Percentiles rank a stretch among this genome's conserved stretches.
phyloP scores from a whole-genome alignment of 1,284 basidiomycete species.

The Pyrrhoderma noxium region DNA sequence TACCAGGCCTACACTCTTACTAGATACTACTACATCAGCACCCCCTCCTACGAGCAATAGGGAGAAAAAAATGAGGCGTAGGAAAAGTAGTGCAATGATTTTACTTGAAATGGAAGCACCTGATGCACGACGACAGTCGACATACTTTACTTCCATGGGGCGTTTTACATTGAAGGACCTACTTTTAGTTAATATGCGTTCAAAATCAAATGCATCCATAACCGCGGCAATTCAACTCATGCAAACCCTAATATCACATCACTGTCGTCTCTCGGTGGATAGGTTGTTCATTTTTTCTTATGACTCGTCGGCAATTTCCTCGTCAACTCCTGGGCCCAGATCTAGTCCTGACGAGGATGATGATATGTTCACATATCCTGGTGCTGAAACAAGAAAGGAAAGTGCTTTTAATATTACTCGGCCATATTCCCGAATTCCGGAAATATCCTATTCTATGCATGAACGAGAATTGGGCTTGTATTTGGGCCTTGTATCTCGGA shows the following conservation, averaged over 20 bases:
- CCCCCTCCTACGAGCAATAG: constrained; percentile 29
- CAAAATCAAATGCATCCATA: constrained; percentile 52
- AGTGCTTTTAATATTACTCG: constrained; percentile 27
- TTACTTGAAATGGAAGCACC: constrained; percentile 79
- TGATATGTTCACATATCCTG: constrained; percentile 62
- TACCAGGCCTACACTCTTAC: constrained; percentile 39
- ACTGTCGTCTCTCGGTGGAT: constrained; percentile 61
- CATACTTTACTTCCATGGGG: constrained; percentile 80
- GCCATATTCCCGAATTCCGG: constrained; percentile 45
- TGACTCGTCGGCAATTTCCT: constrained; percentile 21
- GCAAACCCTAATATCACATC: constrained; percentile 63
- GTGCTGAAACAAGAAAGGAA: constrained; percentile 26
- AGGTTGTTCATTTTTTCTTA: constrained; percentile 46
- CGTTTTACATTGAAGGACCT: constrained; percentile 89
- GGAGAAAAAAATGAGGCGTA: constrained; percentile 42
- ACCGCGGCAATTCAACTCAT: constrained; percentile 77
- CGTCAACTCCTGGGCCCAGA: constrained; percentile 1
- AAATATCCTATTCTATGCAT: constrained; percentile 68
- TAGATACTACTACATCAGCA: constrained; percentile 35
- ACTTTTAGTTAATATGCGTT: constrained; percentile 70
- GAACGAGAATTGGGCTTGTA: constrained; percentile 81
- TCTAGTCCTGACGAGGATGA: constrained; percentile 42
- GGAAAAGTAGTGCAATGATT: constrained; percentile 81
- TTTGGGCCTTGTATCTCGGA: constrained; percentile 67
- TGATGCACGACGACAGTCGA: constrained; percentile 54